A percentile compares a stretch with the other conserved stretches of the same genome.
phyloP scores from a whole-genome alignment of 75 land plant genomes.

The Pseudotsuga menziesii region DNA sequence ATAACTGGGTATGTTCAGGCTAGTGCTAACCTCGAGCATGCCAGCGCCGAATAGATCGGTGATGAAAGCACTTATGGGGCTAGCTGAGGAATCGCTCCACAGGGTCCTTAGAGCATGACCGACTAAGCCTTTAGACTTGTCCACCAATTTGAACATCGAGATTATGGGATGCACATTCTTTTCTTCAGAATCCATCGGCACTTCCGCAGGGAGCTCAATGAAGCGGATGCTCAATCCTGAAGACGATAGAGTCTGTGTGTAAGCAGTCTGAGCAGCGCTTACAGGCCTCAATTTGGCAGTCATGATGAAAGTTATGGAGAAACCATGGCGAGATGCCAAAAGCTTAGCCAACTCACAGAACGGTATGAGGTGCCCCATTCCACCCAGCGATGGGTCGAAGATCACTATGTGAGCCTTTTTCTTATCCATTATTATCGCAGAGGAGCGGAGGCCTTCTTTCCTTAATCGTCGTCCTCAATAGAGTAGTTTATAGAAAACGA shows the following conservation, averaged over 20 bases:
- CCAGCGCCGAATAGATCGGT: background rate
- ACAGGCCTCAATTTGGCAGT: background rate
- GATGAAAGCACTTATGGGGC: background rate
- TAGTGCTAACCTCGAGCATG: background rate
- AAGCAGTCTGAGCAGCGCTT: background rate
- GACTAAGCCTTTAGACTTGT: background rate
- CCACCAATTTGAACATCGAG: background rate
- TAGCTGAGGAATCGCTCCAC: background rate
- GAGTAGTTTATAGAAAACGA: no score
- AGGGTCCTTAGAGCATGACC: background rate
- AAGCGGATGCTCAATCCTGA: background rate
- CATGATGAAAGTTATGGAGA: conserved; percentile 27
- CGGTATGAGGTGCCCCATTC: conserved; percentile 69
- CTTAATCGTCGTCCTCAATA: no score
- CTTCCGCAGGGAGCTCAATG: background rate
- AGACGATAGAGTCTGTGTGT: background rate
- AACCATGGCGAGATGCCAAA: conserved; percentile 24
- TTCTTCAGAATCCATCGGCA: no score
- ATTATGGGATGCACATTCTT: no score
- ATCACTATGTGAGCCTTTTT: conserved; percentile 29
- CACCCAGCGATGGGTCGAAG: conserved; percentile 21
- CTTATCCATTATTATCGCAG: background rate
- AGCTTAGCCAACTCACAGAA: conserved; percentile 48
- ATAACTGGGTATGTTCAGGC: background rate
- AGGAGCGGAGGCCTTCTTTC: background rate